Conservation (phyloP, 2,329 filamentous ascomycete genomes). For the Leptosphaerulina australis region DNA sequence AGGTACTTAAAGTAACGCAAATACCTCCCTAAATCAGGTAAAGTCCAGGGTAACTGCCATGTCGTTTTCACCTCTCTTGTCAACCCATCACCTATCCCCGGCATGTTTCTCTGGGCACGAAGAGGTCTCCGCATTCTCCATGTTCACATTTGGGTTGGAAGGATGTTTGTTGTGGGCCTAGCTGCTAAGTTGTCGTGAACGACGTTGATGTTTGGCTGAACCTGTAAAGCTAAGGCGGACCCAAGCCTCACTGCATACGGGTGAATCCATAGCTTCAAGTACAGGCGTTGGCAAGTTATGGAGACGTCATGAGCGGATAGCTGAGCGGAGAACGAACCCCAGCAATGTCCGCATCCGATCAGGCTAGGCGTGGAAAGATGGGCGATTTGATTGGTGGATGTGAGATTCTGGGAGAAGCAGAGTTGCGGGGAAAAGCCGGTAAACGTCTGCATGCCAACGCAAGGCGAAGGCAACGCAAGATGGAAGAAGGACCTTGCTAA, state of each 20-base stretch:
- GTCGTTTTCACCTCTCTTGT: neutral
- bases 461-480: neutral
- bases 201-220: constrained; percentile 21
- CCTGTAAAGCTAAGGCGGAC: constrained; percentile 24
- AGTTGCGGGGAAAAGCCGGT: constrained; percentile 21
- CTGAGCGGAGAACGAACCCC: constrained; percentile 27
- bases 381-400: constrained; percentile 36
- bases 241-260: constrained; percentile 21
- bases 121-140: constrained; percentile 5
- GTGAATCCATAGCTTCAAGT: constrained; percentile 21
- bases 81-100: neutral
- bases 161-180: constrained; percentile 2
- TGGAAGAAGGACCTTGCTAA: neutral
- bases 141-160: constrained; percentile 4
- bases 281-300: constrained; percentile 16
- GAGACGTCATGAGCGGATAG: constrained; percentile 26
- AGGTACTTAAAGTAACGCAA: constrained; percentile 1
- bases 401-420: constrained; percentile 27
- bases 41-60: neutral
- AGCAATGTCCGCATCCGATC: constrained; percentile 32
- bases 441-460: neutral
- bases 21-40: neutral
- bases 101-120: constrained; percentile 5
- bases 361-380: constrained; percentile 11
- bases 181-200: neutral